Conservation (phyloP, 208 protist species). For the Acanthamoeba sp. region DNA sequence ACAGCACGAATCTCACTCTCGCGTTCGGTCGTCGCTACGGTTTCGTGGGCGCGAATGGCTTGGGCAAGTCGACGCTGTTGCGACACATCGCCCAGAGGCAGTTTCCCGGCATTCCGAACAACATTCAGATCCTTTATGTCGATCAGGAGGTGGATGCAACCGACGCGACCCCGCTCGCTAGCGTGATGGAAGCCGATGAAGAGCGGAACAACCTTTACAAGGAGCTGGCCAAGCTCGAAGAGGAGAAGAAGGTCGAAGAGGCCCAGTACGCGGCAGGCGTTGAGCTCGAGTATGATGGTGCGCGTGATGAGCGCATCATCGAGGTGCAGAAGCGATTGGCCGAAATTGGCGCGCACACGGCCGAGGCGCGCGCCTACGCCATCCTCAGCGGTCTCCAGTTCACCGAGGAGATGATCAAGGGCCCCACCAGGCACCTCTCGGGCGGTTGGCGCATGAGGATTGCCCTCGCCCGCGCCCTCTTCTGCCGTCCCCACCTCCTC, state of each 20-base stretch:
- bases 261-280: neutral
- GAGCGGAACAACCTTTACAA: constrained; percentile 94
- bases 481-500: constrained; percentile 68
- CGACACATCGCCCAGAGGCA: constrained; percentile 93
- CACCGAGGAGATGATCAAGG: constrained; percentile 95
- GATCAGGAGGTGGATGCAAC: constrained; percentile 96
- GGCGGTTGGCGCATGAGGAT: constrained; percentile 99
- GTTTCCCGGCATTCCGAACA: constrained; percentile 95
- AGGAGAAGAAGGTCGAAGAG: constrained; percentile 70
- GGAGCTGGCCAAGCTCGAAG: constrained; percentile 94
- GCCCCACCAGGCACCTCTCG: constrained; percentile 87
- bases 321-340: constrained; percentile 96
- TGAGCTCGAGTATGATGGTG: constrained; percentile 86
- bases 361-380: constrained; percentile 88
- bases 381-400: constrained; percentile 95
- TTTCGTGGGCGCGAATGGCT: constrained; percentile 96
- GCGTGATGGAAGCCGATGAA: constrained; percentile 89
- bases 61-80: constrained; percentile 94
- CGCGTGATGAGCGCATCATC: constrained; percentile 91
- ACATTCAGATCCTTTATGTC: constrained; percentile 98
- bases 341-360: constrained; percentile 96
- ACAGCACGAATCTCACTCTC: constrained; percentile 82
- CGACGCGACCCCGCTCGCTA: constrained; percentile 76
- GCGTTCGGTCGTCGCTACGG: constrained; percentile 95
- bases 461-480: constrained; percentile 91